A percentile compares a stretch with the other conserved stretches of the same genome.
Evolutionary conservation across 2,329 filamentous ascomycete genomes (phyloP).

Genomic region (Scopulariopsis brevicaulis): DNA sequence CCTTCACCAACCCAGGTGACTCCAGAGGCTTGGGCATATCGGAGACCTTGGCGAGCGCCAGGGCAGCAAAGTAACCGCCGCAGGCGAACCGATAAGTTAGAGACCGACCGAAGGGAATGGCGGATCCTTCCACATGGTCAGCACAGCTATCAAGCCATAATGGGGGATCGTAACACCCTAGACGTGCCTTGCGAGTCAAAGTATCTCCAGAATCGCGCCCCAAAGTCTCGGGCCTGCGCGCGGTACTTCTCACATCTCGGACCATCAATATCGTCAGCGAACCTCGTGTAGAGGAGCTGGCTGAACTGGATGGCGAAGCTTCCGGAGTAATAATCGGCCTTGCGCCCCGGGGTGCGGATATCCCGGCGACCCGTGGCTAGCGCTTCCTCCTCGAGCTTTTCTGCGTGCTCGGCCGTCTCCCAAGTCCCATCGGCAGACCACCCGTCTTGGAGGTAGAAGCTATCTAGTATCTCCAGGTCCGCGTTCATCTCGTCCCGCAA

Average conservation of each 20-base stretch:
- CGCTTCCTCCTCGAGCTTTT: conserved; percentile 9
- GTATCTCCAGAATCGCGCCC: conserved; percentile 30
- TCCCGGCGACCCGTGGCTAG: conserved; percentile 8
- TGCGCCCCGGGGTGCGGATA: conserved; percentile 14
- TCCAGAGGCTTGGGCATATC: conserved; percentile 22
- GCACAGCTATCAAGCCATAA: neutral
- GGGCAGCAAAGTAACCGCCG: conserved; percentile 33
- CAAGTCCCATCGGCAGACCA: conserved; percentile 37
- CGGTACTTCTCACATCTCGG: conserved; percentile 22
- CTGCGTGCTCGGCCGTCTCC: conserved; percentile 10
- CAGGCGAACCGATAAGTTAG: conserved; percentile 39
- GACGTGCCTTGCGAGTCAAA: conserved; percentile 29
- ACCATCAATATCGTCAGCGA: conserved; percentile 27
- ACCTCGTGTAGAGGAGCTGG: conserved; percentile 32
- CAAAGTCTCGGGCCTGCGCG: conserved; percentile 27
- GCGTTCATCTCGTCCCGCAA: conserved; percentile 23
- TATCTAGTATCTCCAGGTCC: conserved; percentile 30
- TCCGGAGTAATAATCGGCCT: conserved; percentile 41
- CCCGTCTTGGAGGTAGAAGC: conserved; percentile 29
- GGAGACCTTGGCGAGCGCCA: conserved; percentile 27
- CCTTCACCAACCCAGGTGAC: conserved; percentile 28
- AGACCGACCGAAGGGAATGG: conserved; percentile 38
- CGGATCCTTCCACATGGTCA: conserved; percentile 22
- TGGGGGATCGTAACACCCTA: no score
- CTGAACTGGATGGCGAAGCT: conserved; percentile 42